A percentile compares a stretch with the other conserved stretches of the same genome.
phyloP scores from a whole-genome alignment of 116 monocot genomes.

The Cymodocea nodosa region DNA sequence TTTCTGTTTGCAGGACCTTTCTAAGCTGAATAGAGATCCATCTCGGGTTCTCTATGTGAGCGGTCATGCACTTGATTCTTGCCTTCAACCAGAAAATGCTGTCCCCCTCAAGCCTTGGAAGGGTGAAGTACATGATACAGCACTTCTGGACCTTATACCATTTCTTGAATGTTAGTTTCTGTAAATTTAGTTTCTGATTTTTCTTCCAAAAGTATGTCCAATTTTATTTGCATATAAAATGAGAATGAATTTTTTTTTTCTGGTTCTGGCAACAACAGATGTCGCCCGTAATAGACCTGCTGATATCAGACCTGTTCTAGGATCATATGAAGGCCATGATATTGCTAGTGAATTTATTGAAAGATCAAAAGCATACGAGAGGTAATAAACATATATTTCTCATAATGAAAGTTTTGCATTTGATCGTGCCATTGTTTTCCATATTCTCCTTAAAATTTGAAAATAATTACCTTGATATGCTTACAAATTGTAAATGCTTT shows the following conservation, averaged over 20 bases:
- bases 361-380: slow-evolving; percentile 84
- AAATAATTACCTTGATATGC: too few species aligned
- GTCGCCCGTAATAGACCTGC: slow-evolving; percentile 76
- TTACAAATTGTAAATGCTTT: too few species aligned
- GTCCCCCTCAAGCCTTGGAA: slow-evolving; percentile 74
- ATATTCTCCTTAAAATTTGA: too few species aligned
- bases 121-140: slow-evolving; percentile 83
- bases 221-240: slow-evolving; percentile 1
- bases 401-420: background rate
- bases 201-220: background rate
- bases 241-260: background rate
- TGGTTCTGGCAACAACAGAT: slow-evolving; percentile 21
- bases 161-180: slow-evolving; percentile 82
- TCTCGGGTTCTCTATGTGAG: slow-evolving; percentile 70
- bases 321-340: slow-evolving; percentile 89
- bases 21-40: slow-evolving; percentile 94
- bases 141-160: slow-evolving; percentile 80
- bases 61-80: slow-evolving; percentile 54
- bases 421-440: background rate
- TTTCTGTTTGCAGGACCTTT: slow-evolving; percentile 43
- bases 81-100: slow-evolving; percentile 79
- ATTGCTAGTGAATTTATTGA: slow-evolving; percentile 79
- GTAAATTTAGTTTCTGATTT: background rate
- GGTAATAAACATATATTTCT: slow-evolving; percentile 19
- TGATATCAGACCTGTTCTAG: slow-evolving; percentile 82